A percentile compares a stretch with the other conserved stretches of the same genome.
Conservation (phyloP, 164 flowering plant genomes). For the Tetrastigma voinierianum region DNA sequence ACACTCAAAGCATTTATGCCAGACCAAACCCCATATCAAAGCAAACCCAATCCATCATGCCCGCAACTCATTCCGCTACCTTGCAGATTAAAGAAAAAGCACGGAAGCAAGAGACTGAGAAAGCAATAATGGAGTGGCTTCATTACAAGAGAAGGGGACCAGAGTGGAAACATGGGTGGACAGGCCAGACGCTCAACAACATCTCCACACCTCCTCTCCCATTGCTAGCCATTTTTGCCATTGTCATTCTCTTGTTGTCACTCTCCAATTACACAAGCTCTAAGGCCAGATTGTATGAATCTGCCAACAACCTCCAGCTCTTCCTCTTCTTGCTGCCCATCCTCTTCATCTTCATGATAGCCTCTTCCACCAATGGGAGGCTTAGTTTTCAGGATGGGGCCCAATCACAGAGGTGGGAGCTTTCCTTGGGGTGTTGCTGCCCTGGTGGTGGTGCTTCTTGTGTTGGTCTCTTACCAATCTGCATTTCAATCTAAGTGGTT, state of each 20-base stretch:
- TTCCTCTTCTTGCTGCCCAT: slow-evolving; percentile 47
- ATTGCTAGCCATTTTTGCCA: slow-evolving; percentile 49
- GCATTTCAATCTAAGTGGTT: slow-evolving; percentile 60
- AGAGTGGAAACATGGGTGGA: slow-evolving; percentile 69
- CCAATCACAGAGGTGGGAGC: slow-evolving; percentile 22
- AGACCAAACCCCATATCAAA: no score
- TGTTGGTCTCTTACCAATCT: slow-evolving; percentile 65
- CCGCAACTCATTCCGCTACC: no score
- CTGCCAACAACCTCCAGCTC: slow-evolving; percentile 34
- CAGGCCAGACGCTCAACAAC: slow-evolving; percentile 35
- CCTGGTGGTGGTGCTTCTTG: slow-evolving; percentile 46
- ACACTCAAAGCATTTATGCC: no score
- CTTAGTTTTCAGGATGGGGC: slow-evolving; percentile 15
- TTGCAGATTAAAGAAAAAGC: not conserved
- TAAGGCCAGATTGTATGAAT: slow-evolving; percentile 32
- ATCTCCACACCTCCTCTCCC: slow-evolving; percentile 56
- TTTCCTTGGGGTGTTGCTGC: slow-evolving; percentile 66
- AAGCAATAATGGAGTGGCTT: slow-evolving; percentile 52
- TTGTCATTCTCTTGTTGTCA: slow-evolving; percentile 27
- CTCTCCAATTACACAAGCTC: slow-evolving; percentile 19
- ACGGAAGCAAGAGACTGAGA: not conserved
- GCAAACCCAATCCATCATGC: no score
- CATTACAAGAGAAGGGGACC: slow-evolving; percentile 47
- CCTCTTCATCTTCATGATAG: slow-evolving; percentile 32
- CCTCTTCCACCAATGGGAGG: slow-evolving; percentile 22